Evolutionary conservation across 768 basidiomycete genomes (phyloP).

Genomic region (Tulasnella sp.): DNA sequence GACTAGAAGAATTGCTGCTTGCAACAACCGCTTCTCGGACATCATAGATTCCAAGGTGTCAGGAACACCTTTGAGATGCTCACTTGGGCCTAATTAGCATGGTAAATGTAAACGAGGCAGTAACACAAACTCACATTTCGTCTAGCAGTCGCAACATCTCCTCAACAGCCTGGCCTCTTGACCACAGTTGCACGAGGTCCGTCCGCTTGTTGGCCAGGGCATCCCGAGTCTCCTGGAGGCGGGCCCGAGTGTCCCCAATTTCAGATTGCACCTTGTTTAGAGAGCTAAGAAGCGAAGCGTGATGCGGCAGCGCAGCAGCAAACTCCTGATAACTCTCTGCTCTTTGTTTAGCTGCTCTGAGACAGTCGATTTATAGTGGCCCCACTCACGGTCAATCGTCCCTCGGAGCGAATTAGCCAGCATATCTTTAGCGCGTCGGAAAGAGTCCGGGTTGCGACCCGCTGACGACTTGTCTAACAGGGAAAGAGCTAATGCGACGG

Average conservation of each 20-base stretch:
- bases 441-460: slow-evolving; percentile 70
- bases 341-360: slow-evolving; percentile 21
- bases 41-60: slow-evolving; percentile 90
- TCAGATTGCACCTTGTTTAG: slow-evolving; percentile 68
- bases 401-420: slow-evolving; percentile 75
- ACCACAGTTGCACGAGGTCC: slow-evolving; percentile 85
- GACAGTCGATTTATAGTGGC: background rate
- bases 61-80: slow-evolving; percentile 82
- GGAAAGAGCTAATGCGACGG: slow-evolving; percentile 85
- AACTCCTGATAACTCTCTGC: slow-evolving; percentile 92
- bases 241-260: slow-evolving; percentile 57
- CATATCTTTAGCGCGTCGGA: slow-evolving; percentile 65
- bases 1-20: slow-evolving; percentile 80
- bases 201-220: slow-evolving; percentile 71
- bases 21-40: slow-evolving; percentile 86
- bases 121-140: slow-evolving; percentile 60
- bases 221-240: slow-evolving; percentile 73
- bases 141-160: slow-evolving; percentile 95
- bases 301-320: slow-evolving; percentile 87
- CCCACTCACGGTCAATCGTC: slow-evolving; percentile 72
- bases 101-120: slow-evolving; percentile 1
- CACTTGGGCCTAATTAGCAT: slow-evolving; percentile 43
- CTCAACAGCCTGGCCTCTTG: slow-evolving; percentile 80
- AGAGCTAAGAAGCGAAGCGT: slow-evolving; percentile 66
- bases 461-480: slow-evolving; percentile 68